Percentiles rank a stretch among this genome's conserved stretches.
These are phyloP conservation scores for Circinella minor DNA, from an alignment of 371 early-diverging fungal genomes.

Conservation along the genomic window DNA sequence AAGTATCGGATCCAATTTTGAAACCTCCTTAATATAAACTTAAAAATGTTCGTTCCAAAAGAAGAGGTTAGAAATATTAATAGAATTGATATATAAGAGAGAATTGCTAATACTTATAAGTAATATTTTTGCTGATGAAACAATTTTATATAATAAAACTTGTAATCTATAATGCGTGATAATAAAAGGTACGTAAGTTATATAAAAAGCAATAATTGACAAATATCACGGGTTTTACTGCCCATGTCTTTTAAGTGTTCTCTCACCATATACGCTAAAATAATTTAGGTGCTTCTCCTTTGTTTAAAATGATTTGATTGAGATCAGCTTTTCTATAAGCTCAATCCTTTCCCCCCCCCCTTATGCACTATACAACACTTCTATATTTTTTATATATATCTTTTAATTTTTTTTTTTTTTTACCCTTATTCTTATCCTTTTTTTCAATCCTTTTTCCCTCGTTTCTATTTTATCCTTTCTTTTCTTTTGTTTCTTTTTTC, in stretches of 20 bases:
- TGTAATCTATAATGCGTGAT: no score
- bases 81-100: no score
- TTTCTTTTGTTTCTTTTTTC: neutral
- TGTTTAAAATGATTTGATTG: constrained; percentile 6
- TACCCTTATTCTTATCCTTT: constrained; percentile 4
- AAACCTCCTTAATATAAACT: no score
- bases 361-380: neutral
- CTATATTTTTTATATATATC: no score
- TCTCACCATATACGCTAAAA: neutral
- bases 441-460: neutral
- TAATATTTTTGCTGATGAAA: no score
- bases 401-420: neutral
- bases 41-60: no score
- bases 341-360: constrained; percentile 3
- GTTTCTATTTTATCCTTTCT: neutral
- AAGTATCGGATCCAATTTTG: neutral
- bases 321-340: neutral
- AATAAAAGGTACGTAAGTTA: no score
- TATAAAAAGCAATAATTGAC: neutral
- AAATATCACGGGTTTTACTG: constrained; percentile 12
- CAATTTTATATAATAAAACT: neutral
- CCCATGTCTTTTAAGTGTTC: constrained; percentile 5
- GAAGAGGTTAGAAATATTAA: no score
- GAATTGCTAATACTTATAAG: no score
- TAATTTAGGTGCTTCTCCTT: neutral